Evolutionary conservation across 2,329 filamentous ascomycete genomes (phyloP), one percentile per base, ranked within the genome.

Genomic region (Pezicula carpinea): DNA sequence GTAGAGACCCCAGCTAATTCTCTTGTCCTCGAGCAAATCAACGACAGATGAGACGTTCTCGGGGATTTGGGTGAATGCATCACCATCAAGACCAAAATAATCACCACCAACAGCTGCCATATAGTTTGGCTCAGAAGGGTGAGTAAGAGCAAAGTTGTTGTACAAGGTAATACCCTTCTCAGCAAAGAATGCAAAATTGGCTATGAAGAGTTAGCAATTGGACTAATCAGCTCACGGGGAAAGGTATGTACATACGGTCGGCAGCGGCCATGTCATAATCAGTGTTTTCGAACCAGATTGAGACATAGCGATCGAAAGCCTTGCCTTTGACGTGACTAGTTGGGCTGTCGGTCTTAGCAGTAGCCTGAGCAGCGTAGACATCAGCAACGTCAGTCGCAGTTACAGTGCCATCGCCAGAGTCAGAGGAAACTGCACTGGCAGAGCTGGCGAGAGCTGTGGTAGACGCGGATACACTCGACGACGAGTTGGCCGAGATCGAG

Each of bases 251-350:
- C 76, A 59, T 60, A 79, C 76, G 74, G 63, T 90, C 84, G 14
- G 73, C 76, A 32, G 71, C 70, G 2, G 85, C 80, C 59, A 82
- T 77, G 44, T 79, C 74, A 54, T 78, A 90, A 65, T 83, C 75
- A 41, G 82, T 87, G 63, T 91, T 91, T 70, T 91, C 87, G 40
- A 89, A 74, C 82, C 84, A 91, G 64, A 91, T 81, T 48, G 82
- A 77, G 46, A 81, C 80, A 51, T 87, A 78, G 14, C 87, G 80
- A 61, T 89, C 77, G 61, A 91, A 91, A 0, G 75, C 80, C 61
- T 83, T 80, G 52, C 88, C 88, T 61, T 80, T 75, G 43, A 90
- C 80, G 58, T 80, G 63, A 62, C 75, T 82, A 26, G 75, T 80
- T 2, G 82, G 80, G 51, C 78, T 80, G 51, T 69, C 66, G 1